Conservation (phyloP, 768 basidiomycete genomes). For the Lentinula aciculospora region DNA sequence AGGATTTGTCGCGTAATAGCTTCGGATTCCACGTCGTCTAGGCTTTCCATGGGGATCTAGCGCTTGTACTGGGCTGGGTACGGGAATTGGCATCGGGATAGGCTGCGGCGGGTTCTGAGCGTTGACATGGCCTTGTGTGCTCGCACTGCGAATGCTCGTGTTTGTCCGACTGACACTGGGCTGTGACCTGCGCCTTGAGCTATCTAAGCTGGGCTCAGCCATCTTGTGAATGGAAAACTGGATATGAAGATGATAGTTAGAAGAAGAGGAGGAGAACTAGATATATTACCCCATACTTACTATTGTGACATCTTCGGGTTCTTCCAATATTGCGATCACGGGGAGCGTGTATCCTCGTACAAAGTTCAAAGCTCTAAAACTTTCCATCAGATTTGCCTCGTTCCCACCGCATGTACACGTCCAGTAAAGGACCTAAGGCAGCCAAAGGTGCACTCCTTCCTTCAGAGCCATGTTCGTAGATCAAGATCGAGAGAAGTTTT, state of each 20-base stretch:
- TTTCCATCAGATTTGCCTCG: constrained; percentile 1
- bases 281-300: not conserved
- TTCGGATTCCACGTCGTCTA: not conserved
- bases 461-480: not conserved
- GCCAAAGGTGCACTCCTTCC: not conserved
- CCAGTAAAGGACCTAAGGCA: not conserved
- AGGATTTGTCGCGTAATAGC: not conserved
- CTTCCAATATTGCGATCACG: constrained; percentile 1
- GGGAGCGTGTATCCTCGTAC: not conserved
- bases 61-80: not conserved
- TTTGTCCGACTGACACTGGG: not conserved
- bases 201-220: not conserved
- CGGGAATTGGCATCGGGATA: not conserved
- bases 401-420: not conserved
- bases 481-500: too few relatives aligned
- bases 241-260: not conserved
- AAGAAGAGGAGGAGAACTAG: not conserved
- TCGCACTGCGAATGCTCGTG: not conserved
- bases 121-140: not conserved
- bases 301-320: not conserved
- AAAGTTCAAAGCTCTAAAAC: too few relatives aligned
- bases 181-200: constrained; percentile 3
- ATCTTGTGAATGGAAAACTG: not conserved
- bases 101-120: not conserved
- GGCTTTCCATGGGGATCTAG: not conserved